Evolutionary conservation across 371 early-diverging fungal species (phyloP), one percentile per base, ranked within the genome.

Genomic region (Actinomucor elegans): DNA sequence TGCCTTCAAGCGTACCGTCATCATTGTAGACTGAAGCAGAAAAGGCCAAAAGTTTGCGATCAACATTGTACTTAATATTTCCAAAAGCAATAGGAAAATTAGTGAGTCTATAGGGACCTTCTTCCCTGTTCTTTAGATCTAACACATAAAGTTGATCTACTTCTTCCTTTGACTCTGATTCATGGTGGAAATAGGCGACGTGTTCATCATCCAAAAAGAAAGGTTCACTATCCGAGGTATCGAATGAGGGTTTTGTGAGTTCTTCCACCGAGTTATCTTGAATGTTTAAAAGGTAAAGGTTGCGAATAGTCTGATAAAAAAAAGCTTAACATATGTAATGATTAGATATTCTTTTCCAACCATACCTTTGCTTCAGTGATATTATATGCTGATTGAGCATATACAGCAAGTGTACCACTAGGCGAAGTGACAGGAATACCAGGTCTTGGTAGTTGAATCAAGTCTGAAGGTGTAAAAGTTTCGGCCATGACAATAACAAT

Each of bases 381-480:
- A 41, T 66, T 58, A 50, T 85, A 85, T 15, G 52, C 57, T 2
- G 80, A 80, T n/a, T 76, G 65, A 8, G 76, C 63, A 62, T 75
- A 83, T 34, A 81, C 78, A 17, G 79, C 80, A 23, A 63, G 53
- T 1, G 55, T 45, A 1, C 83, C 80, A 35, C 63, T 77, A 31
- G 81, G 81, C 8, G 80, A 75, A 29, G 77, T 55, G 1, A 69
- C 35, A n/a, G 75, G 70, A 10, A 54, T 54, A 6, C 71, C 67
- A 7, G 83, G 83, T 20, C 79, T 72, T 17, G 81, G 70, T 6
- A 85, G 60, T 29, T 81, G 61, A 45, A 81, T 73, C 41, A 85
- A 64, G 33, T 73, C 73, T 40, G 62, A 53, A 12, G 85, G 81
- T 12, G 72, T 72, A 18, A 83, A 73, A 3, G 12, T 24, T 17